Evolutionary conservation across 176 grass and related monocot genomes (phyloP).

Genomic region (Triticum urartu): DNA sequence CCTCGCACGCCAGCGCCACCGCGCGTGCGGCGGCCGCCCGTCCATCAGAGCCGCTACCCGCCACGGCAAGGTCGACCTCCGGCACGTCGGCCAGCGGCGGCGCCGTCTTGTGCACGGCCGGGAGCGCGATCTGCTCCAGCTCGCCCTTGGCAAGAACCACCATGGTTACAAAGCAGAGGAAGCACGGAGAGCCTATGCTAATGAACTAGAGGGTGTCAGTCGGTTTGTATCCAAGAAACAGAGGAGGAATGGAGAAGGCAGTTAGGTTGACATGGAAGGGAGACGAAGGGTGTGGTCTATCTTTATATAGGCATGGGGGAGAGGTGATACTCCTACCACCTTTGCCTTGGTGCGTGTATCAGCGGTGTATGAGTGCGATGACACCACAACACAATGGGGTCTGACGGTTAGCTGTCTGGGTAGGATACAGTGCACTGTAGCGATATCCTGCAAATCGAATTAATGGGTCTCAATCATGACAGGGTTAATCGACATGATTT

Average conservation of each 20-base stretch:
- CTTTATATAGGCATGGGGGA: constrained; percentile 37
- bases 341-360: background rate
- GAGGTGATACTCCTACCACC: background rate
- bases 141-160: constrained; percentile 61
- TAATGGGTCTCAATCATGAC: background rate
- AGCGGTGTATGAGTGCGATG: background rate
- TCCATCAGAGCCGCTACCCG: background rate
- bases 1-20: constrained; percentile 64
- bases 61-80: constrained; percentile 46
- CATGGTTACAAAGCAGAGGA: constrained; percentile 29
- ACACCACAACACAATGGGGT: background rate
- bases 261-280: background rate
- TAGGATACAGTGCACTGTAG: constrained; percentile 20
- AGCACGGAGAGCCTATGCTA: background rate
- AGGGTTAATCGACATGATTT: constrained; percentile 2
- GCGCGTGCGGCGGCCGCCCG: constrained; percentile 13
- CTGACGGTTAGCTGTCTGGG: constrained; percentile 1
- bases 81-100: constrained; percentile 42
- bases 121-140: constrained; percentile 67
- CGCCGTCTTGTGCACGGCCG: constrained; percentile 32
- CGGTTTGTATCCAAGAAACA: background rate
- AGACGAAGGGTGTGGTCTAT: background rate
- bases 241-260: background rate
- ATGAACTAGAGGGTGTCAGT: too few species aligned
- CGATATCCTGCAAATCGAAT: constrained; percentile 15